Conservation (phyloP, 768 basidiomycete genomes). For the Galerina marginata region DNA sequence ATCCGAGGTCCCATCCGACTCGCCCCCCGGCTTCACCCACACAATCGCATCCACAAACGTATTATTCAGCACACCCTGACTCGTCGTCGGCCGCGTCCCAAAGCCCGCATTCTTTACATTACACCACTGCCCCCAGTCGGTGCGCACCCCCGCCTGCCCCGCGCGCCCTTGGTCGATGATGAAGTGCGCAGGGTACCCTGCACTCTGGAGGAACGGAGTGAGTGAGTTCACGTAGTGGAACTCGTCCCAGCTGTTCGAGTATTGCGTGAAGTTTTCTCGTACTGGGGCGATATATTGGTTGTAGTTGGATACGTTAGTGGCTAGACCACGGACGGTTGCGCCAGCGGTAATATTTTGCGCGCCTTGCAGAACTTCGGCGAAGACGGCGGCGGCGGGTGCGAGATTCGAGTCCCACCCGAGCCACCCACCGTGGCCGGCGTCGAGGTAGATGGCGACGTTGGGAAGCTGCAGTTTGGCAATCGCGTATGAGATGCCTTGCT, state of each 20-base stretch:
- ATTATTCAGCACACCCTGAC: conserved; percentile 18
- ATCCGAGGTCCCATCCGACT: conserved; percentile 41
- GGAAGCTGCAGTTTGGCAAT: conserved; percentile 32
- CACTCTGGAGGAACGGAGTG: conserved; percentile 32
- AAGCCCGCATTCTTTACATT: neutral
- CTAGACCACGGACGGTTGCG: conserved; percentile 36
- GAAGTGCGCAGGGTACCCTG: conserved; percentile 39
- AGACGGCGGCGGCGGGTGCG: conserved; percentile 32
- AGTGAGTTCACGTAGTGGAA: conserved; percentile 35
- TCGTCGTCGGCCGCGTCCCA: conserved; percentile 23
- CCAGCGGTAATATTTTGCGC: conserved; percentile 30
- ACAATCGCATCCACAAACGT: conserved; percentile 40
- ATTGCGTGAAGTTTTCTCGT: conserved; percentile 30
- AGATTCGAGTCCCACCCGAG: conserved; percentile 39
- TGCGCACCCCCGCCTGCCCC: conserved; percentile 30
- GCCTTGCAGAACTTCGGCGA: conserved; percentile 32
- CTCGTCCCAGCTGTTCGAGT: conserved; percentile 36
- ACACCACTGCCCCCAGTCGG: conserved; percentile 19
- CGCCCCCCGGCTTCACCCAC: conserved; percentile 47
- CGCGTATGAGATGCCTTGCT: conserved; percentile 30
- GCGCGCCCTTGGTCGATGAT: conserved; percentile 41
- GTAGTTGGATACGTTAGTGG: conserved; percentile 41
- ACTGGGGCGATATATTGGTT: conserved; percentile 32
- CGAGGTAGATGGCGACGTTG: conserved; percentile 35
- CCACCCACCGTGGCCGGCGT: conserved; percentile 41